Conservation (phyloP, 192 early-diverging fungal species). For the Obelidium mucronatum region DNA sequence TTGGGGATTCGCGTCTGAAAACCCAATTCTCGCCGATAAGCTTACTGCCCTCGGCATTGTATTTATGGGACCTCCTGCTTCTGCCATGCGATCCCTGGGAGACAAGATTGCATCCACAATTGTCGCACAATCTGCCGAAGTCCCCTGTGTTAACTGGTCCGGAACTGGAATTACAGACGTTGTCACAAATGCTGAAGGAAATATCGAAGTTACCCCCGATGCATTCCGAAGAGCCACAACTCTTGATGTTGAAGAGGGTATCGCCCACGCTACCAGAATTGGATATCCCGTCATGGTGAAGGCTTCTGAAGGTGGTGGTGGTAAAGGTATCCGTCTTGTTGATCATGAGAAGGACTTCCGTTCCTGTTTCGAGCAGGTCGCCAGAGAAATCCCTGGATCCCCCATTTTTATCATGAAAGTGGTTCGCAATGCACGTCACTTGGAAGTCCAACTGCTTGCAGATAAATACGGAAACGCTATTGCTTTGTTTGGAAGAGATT, state of each 20-base stretch:
- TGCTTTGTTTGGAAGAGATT: slow-evolving; percentile 98
- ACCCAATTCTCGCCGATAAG: slow-evolving; percentile 93
- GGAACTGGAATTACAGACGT: slow-evolving; percentile 86
- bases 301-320: slow-evolving; percentile 98
- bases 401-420: slow-evolving; percentile 99
- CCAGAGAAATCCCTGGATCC: slow-evolving; percentile 94
- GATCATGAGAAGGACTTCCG: slow-evolving; percentile 75
- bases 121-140: slow-evolving; percentile 95
- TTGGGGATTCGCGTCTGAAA: slow-evolving; percentile 99
- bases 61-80: slow-evolving; percentile 96
- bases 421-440: slow-evolving; percentile 91
- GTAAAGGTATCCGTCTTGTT: slow-evolving; percentile 98
- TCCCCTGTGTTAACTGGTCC: slow-evolving; percentile 96
- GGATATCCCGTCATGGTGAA: slow-evolving; percentile 99
- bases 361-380: slow-evolving; percentile 84
- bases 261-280: slow-evolving; percentile 84
- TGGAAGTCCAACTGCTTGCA: slow-evolving; percentile 96
- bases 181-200: slow-evolving; percentile 69
- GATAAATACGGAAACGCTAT: slow-evolving; percentile 98
- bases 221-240: slow-evolving; percentile 86
- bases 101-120: slow-evolving; percentile 99
- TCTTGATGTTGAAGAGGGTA: slow-evolving; percentile 83
- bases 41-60: slow-evolving; percentile 79
- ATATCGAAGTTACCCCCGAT: slow-evolving; percentile 81
- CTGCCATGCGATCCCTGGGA: slow-evolving; percentile 97